Conservation (phyloP, 176 grass and related monocot genomes). For the Zoysia pacifica region DNA sequence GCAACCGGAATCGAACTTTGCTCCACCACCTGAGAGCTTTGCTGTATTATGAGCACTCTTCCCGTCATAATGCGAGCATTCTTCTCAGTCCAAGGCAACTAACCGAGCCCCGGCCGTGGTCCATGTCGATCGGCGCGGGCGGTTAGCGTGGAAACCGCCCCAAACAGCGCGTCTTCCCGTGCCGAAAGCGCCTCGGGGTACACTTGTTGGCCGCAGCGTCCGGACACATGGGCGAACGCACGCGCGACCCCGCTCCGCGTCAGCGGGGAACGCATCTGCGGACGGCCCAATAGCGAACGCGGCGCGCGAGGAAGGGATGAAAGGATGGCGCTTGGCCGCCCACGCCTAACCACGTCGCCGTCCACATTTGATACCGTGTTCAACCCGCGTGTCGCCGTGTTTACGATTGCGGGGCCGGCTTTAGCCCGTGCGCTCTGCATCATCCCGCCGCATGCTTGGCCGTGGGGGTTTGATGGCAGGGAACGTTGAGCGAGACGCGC, state of each 20-base stretch:
- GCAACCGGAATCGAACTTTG: too few species aligned
- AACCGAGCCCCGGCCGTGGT: constrained; percentile 7
- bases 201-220: constrained; percentile 13
- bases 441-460: neutral
- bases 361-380: constrained; percentile 29
- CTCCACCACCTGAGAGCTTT: too few species aligned
- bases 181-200: neutral
- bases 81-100: neutral
- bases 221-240: neutral
- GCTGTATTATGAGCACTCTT: too few species aligned
- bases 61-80: neutral
- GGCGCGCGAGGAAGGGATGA: neutral
- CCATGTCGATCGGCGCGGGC: neutral
- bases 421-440: too few species aligned
- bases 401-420: neutral
- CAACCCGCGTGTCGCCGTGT: neutral
- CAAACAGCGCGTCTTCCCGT: constrained; percentile 22
- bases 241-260: neutral
- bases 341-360: neutral
- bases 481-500: neutral
- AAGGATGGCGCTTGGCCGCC: neutral
- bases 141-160: constrained; percentile 10
- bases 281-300: constrained; percentile 10
- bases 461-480: neutral
- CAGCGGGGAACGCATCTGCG: neutral